Evolutionary conservation across 352 stramenopile species (phyloP), one percentile per base, ranked within the genome.

Genomic region (Phytophthora nicotianae): DNA sequence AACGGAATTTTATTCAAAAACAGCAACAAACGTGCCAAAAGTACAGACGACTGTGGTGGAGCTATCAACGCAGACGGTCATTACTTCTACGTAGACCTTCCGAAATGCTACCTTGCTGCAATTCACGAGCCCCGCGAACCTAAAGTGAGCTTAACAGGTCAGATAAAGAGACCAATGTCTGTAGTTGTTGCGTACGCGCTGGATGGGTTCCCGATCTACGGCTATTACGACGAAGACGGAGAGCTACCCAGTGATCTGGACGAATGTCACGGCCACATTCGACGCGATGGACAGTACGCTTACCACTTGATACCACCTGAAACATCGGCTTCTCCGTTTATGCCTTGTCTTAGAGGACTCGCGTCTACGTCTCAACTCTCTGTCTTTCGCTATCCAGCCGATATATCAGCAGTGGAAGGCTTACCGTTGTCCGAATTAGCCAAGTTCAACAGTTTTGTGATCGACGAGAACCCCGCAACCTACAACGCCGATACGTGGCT

Each of bases 1-100:
- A 88, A 92, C 29, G 83, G 83, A 0, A 68, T 92, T 19, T 68
- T 80, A 2, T 80, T 91, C 56, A 81, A 76, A 17, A 71, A 46
- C 23, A 48, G 21, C 6, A 68, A 54, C 23, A 42, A 47, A 47
- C 61, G 32, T 35, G 42, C 33, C 20, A 10, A 46, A 1, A n/a
- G 19, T 19, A 70, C 27, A 5, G 78, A 88, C 21, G 58, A 68
- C 13, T 91, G 83, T 45, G 80, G 83, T 14, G 83, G 83, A 1
- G 60, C 77, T 9, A 50, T 89, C 2, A 77, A 92, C 32, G 53
- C 51, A 0, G 27, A 59, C 24, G 58, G 63, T 19, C 77, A 71
- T 0, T 92, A 92, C 26, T 81, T 77, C 42, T 92, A 92, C 26
- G 50, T 64, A 0, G 42, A 42, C 1, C 19, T 79, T 0, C 83